Conservation (phyloP, 305 asterid genomes). For the Fraxinus baroniana region DNA sequence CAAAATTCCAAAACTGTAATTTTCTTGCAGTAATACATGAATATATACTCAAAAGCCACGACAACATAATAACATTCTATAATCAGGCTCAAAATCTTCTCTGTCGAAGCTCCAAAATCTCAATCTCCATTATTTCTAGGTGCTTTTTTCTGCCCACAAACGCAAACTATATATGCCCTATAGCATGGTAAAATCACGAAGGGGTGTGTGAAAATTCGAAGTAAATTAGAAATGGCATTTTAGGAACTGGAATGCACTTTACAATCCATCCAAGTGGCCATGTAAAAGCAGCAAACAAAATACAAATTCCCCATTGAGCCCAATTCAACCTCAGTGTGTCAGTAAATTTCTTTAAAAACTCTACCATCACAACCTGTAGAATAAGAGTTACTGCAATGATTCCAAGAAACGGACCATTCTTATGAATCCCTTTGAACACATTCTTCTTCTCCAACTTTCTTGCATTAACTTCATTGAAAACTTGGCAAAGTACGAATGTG, state of each 20-base stretch:
- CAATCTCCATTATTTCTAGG: not conserved
- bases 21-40: not conserved
- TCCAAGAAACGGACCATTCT: constrained; percentile 39
- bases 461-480: constrained; percentile 48
- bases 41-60: not conserved
- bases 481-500: constrained; percentile 47
- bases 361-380: constrained; percentile 49
- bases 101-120: not conserved
- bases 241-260: constrained; percentile 40
- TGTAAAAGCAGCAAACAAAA: constrained; percentile 35
- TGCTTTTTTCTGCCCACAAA: not conserved
- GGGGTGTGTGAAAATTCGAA: constrained; percentile 4
- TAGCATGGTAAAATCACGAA: not conserved
- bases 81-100: not conserved
- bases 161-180: not conserved
- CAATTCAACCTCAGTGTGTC: constrained; percentile 39
- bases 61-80: not conserved
- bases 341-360: constrained; percentile 41
- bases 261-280: constrained; percentile 54
- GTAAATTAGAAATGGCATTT: constrained; percentile 32
- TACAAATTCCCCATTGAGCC: constrained; percentile 44
- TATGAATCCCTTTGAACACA: constrained; percentile 39
- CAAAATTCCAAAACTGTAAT: too few species aligned
- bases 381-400: constrained; percentile 37
- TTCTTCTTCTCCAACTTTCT: constrained; percentile 48